Evolutionary conservation across 2,329 filamentous ascomycete species (phyloP).

Genomic region (Zasmidium citrigriseum): DNA sequence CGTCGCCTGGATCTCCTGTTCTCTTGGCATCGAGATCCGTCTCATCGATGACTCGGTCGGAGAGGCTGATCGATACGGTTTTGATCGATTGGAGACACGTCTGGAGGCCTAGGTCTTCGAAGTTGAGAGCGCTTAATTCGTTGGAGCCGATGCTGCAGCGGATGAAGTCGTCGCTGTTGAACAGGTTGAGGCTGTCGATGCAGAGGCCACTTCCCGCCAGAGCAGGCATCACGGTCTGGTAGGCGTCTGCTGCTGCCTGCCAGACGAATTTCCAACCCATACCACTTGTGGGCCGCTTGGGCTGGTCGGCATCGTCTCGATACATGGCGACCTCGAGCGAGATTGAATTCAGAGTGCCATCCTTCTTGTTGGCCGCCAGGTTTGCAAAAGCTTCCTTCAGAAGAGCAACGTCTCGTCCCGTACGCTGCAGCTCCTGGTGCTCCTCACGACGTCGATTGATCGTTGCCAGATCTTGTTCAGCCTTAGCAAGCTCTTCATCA

Average conservation of each 20-base stretch:
- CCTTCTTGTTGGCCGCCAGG: neutral
- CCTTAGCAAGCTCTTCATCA: neutral
- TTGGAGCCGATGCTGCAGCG: neutral
- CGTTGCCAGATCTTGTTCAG: neutral
- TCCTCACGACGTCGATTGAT: neutral
- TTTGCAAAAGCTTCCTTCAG: neutral
- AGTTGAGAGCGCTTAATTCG: neutral
- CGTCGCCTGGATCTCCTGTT: neutral
- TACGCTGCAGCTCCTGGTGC: neutral
- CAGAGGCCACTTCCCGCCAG: neutral
- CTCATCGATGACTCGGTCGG: neutral
- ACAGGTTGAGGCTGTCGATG: neutral
- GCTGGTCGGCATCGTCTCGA: neutral
- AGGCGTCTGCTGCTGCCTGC: neutral
- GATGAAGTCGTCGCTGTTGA: neutral
- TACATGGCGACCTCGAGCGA: neutral
- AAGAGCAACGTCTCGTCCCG: neutral
- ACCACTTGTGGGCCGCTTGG: neutral
- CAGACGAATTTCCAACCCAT: slow-evolving; percentile 5
- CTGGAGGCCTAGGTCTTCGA: neutral
- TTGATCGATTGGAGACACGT: neutral
- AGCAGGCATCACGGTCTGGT: neutral
- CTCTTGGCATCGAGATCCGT: neutral
- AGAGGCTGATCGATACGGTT: neutral
- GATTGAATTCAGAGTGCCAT: neutral